Evolutionary conservation across 805 yeast genomes (phyloP).

Genomic region (Schizosaccharomyces octosporus): DNA sequence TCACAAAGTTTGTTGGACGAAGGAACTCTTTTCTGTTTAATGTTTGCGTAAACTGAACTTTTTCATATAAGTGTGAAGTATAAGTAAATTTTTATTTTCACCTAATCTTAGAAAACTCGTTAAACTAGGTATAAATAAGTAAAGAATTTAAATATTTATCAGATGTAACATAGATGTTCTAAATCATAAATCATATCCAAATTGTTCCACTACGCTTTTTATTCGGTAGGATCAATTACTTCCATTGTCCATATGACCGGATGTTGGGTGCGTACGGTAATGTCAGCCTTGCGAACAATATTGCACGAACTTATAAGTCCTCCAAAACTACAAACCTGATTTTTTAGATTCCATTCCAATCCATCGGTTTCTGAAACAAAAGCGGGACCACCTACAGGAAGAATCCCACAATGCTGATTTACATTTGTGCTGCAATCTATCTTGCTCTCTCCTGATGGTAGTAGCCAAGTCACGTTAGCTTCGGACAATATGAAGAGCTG

Average conservation of each 20-base stretch:
- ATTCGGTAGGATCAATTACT: no score
- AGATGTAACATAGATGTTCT: no score
- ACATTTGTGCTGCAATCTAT: background rate
- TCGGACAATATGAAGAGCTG: background rate
- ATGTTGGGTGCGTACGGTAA: background rate
- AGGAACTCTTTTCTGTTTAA: no score
- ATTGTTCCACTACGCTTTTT: no score
- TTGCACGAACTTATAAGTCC: slow-evolving; percentile 1
- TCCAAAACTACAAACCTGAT: background rate
- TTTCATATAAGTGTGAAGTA: no score
- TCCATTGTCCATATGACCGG: slow-evolving; percentile 1
- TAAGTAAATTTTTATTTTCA: no score
- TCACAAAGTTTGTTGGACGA: background rate
- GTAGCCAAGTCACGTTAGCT: background rate
- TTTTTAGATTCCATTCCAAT: background rate
- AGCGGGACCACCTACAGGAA: background rate
- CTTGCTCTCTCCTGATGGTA: background rate
- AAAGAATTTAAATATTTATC: no score
- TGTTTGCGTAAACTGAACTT: no score
- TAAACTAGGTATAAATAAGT: no score
- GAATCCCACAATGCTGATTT: background rate
- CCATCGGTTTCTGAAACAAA: background rate
- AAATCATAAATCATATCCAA: no score
- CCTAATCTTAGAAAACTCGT: no score
- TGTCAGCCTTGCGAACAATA: background rate